Conservation (phyloP, 1,284 basidiomycete genomes). For the Hemileia vastatrix region DNA sequence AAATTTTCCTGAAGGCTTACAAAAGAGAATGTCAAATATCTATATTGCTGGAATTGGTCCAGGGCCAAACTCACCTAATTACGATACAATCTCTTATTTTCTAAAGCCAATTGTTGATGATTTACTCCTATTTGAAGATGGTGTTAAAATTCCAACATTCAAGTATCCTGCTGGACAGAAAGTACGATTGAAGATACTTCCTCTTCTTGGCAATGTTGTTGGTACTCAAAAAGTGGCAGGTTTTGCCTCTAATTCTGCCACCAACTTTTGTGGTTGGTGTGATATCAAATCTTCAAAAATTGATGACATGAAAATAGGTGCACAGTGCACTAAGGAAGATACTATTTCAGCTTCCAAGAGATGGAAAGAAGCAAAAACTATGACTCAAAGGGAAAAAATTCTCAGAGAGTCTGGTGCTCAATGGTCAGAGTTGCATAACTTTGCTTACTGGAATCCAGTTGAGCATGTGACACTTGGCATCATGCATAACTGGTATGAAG, state of each 20-base stretch:
- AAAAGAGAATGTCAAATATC: too few relatives aligned
- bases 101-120: constrained; percentile 1
- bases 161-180: not conserved
- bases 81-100: not conserved
- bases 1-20: too few relatives aligned
- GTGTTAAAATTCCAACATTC: not conserved
- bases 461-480: constrained; percentile 4
- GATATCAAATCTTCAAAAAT: not conserved
- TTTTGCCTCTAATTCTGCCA: not conserved
- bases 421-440: constrained; percentile 9
- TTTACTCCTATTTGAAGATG: not conserved
- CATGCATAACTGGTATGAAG: constrained; percentile 16
- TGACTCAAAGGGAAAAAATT: not conserved
- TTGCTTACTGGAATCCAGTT: constrained; percentile 4
- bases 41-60: constrained; percentile 4
- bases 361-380: not conserved
- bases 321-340: too few relatives aligned
- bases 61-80: constrained; percentile 2
- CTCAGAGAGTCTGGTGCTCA: constrained; percentile 1
- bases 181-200: not conserved
- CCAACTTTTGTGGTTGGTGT: not conserved
- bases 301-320: too few relatives aligned
- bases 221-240: constrained; percentile 1
- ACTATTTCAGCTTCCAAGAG: not conserved
- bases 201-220: constrained; percentile 1